These are phyloP conservation scores for Acidiella bohemica DNA, from an alignment of 495 filamentous ascomycete species.

Conservation along the genomic window DNA sequence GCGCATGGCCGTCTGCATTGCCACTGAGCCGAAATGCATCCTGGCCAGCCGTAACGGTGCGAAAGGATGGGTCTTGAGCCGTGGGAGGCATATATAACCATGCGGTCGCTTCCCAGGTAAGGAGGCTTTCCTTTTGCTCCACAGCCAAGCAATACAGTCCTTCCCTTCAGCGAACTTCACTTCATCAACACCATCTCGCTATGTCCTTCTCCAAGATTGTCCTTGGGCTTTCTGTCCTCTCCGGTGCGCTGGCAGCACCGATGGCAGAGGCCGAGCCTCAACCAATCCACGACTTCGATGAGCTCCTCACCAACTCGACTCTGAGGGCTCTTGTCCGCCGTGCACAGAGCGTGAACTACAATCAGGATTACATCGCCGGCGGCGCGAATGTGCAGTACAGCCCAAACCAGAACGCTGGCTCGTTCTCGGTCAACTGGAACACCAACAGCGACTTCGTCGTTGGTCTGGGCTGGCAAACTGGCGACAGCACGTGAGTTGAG, in stretches of 20 bases:
- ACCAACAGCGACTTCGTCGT: constrained; percentile 2
- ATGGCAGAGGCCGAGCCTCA: neutral
- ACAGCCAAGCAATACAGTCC: no score
- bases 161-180: no score
- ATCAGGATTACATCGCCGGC: constrained; percentile 7
- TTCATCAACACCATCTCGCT: no score
- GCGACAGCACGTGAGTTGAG: no score
- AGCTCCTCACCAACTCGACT: neutral
- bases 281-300: neutral
- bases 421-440: constrained; percentile 2
- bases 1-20: no score
- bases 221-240: neutral
- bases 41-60: no score
- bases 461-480: constrained; percentile 4
- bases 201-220: neutral
- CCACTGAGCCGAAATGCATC: no score
- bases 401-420: constrained; percentile 3
- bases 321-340: neutral
- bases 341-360: constrained; percentile 5
- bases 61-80: no score
- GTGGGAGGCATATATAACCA: no score
- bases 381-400: constrained; percentile 8
- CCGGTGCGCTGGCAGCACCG: neutral
- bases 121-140: no score
- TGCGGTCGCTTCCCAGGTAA: no score